Conservation (phyloP, 2,329 filamentous ascomycete genomes). For the Aspergillus piperis region DNA sequence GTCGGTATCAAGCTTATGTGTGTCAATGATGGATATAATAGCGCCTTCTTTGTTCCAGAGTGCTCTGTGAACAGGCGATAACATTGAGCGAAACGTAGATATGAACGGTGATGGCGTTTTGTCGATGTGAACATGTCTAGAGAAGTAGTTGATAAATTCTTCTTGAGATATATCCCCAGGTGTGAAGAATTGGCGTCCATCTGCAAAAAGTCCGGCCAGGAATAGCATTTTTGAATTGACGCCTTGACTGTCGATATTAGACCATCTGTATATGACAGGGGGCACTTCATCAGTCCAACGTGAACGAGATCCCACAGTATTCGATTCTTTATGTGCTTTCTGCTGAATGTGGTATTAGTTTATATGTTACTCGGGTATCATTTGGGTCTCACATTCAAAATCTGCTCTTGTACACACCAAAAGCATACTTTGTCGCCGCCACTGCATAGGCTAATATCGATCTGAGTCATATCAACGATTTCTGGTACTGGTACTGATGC, state of each 20-base stretch:
- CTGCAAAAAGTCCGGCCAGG: conserved; percentile 31
- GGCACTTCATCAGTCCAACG: conserved; percentile 20
- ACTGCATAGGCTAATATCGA: neutral
- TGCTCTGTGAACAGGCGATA: conserved; percentile 36
- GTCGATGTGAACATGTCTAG: conserved; percentile 28
- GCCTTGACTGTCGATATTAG: conserved; percentile 33
- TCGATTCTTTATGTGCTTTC: neutral
- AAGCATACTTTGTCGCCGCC: neutral
- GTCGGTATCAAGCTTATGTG: conserved; percentile 21
- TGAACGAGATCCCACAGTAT: neutral
- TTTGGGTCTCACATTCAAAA: neutral
- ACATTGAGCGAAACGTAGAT: conserved; percentile 28
- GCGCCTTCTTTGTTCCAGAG: conserved; percentile 27
- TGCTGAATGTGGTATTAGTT: neutral
- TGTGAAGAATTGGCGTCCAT: conserved; percentile 5
- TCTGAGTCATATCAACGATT: neutral
- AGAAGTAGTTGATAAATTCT: conserved; percentile 25
- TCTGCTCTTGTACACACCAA: neutral
- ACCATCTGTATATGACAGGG: conserved; percentile 38
- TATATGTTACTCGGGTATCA: neutral
- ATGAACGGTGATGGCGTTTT: conserved; percentile 35
- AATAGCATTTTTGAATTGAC: conserved; percentile 29
- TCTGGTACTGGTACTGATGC: neutral
- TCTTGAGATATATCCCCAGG: conserved; percentile 16
- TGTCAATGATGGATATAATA: conserved; percentile 34